A percentile compares a stretch with the other conserved stretches of the same genome.
Evolutionary conservation across 2,329 filamentous ascomycete genomes (phyloP).

Genomic region (Thermoascus crustaceus): DNA sequence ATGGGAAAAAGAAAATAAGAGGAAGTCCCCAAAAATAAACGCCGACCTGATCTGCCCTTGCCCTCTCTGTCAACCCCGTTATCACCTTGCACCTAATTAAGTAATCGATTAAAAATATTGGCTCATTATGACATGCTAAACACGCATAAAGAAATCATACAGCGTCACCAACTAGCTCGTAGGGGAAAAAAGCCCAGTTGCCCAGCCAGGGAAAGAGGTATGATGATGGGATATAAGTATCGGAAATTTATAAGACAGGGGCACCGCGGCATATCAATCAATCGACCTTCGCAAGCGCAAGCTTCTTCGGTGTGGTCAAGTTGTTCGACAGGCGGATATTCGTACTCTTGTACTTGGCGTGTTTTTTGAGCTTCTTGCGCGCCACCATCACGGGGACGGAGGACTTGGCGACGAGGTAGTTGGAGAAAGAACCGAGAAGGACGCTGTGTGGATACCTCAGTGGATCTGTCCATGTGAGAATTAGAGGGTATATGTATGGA

Average conservation of each 20-base stretch:
- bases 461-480: background rate
- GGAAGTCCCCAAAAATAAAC: too few species aligned
- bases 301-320: constrained; percentile 59
- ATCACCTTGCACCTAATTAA: too few species aligned
- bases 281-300: constrained; percentile 69
- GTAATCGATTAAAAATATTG: too few species aligned
- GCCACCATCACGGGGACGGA: constrained; percentile 98
- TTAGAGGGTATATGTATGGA: constrained; percentile 2
- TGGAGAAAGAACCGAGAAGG: constrained; percentile 90
- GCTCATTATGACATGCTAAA: too few species aligned
- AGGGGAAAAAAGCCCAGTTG: too few species aligned
- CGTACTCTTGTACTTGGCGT: constrained; percentile 68
- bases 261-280: constrained; percentile 26
- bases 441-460: constrained; percentile 50
- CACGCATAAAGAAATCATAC: too few species aligned
- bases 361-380: constrained; percentile 78
- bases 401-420: constrained; percentile 94
- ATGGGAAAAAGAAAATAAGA: too few species aligned
- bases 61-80: too few species aligned
- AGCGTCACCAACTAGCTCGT: too few species aligned
- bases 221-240: background rate
- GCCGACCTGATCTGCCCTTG: too few species aligned
- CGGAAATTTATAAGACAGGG: background rate
- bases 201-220: constrained; percentile 4
- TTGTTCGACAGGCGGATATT: constrained; percentile 73